Conservation (phyloP, 1,284 basidiomycete genomes). For the Papiliotrema nemorosa region DNA sequence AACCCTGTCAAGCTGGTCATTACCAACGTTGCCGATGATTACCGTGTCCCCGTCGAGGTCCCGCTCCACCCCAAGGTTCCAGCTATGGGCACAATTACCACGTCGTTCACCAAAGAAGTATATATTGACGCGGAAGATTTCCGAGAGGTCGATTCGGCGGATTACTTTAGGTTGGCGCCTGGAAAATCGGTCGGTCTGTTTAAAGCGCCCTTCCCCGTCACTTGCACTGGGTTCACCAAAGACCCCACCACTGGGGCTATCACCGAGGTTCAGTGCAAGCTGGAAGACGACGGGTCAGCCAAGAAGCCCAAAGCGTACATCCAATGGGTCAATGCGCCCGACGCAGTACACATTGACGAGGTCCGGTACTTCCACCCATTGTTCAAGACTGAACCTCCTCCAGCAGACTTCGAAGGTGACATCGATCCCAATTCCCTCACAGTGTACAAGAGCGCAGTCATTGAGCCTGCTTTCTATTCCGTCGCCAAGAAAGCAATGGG, state of each 20-base stretch:
- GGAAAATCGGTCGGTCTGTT: slow-evolving; percentile 96
- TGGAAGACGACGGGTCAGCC: slow-evolving; percentile 63
- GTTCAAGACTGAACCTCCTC: slow-evolving; percentile 91
- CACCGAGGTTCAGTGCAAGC: slow-evolving; percentile 70
- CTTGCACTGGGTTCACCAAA: slow-evolving; percentile 81
- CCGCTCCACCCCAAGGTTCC: slow-evolving; percentile 93
- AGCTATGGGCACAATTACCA: slow-evolving; percentile 72
- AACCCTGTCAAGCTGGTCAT: slow-evolving; percentile 86
- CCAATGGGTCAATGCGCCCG: slow-evolving; percentile 93
- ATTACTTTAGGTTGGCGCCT: slow-evolving; percentile 96
- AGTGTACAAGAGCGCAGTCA: slow-evolving; percentile 70
- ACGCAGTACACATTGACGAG: slow-evolving; percentile 75
- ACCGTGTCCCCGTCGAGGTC: slow-evolving; percentile 78
- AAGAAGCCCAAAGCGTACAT: slow-evolving; percentile 94
- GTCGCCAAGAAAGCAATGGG: slow-evolving; percentile 68
- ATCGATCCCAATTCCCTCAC: slow-evolving; percentile 79
- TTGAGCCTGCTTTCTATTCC: slow-evolving; percentile 87
- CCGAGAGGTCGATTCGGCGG: slow-evolving; percentile 81
- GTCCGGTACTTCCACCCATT: slow-evolving; percentile 87
- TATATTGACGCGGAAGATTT: slow-evolving; percentile 97
- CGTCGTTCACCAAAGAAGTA: slow-evolving; percentile 84
- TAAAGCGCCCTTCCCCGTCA: slow-evolving; percentile 91
- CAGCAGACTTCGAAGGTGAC: slow-evolving; percentile 77
- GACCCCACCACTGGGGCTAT: slow-evolving; percentile 69
- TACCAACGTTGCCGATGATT: slow-evolving; percentile 87